Evolutionary conservation across 2,329 filamentous ascomycete species (phyloP).

Genomic region (Clarireedia homoeocarpa): DNA sequence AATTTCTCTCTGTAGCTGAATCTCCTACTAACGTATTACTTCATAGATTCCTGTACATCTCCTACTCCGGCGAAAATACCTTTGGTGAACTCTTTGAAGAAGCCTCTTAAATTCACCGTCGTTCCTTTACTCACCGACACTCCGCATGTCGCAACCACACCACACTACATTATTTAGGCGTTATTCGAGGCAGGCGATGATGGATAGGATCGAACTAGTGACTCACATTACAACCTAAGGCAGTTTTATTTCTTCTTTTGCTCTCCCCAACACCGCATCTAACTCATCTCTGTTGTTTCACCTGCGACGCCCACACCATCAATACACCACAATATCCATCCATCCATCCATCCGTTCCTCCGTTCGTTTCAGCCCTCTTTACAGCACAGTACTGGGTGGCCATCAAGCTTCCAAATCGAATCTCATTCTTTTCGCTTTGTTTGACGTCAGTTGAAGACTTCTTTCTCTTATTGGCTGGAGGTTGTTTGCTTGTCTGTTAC

Average conservation of each 20-base stretch:
- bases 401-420: no score
- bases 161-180: conserved; percentile 5
- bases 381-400: no score
- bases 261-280: not conserved
- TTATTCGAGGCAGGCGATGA: conserved; percentile 6
- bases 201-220: conserved; percentile 6
- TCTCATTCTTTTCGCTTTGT: not conserved
- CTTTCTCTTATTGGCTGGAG: no score
- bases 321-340: no score
- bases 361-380: no score
- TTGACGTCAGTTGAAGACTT: not conserved
- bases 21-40: not conserved
- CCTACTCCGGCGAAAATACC: conserved; percentile 97
- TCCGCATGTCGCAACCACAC: not conserved
- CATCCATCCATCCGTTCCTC: no score
- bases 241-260: conserved; percentile 6
- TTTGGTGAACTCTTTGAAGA: conserved; percentile 51
- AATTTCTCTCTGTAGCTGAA: not conserved
- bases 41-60: conserved; percentile 77
- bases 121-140: not conserved
- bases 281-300: not conserved
- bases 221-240: conserved; percentile 10
- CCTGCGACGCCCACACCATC: no score
- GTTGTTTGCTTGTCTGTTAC: not conserved
- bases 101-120: not conserved